These are phyloP conservation scores for Dictyophora rubrovolvata DNA, from an alignment of 768 basidiomycete genomes.

Conservation along the genomic window DNA sequence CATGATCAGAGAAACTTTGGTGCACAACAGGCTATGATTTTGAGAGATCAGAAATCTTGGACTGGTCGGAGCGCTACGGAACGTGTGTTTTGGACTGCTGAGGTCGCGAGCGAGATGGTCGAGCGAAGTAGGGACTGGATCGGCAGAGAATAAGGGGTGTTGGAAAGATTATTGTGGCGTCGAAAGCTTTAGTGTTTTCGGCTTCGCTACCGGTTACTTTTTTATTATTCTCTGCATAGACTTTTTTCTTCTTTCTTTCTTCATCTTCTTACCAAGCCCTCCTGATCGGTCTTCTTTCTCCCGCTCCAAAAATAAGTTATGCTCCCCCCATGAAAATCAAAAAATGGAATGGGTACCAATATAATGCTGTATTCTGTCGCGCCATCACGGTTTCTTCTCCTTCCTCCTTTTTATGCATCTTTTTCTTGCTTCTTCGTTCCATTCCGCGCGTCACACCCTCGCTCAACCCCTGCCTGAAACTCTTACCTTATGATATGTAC, in stretches of 20 bases:
- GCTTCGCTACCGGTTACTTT: not conserved
- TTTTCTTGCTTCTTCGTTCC: too few species aligned
- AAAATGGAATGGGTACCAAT: too few species aligned
- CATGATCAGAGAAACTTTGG: conserved; percentile 92
- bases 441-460: too few species aligned
- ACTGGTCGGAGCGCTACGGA: conserved; percentile 86
- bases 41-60: conserved; percentile 95
- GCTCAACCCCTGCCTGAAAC: too few species aligned
- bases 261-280: not conserved
- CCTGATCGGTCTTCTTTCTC: not conserved
- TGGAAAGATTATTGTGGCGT: not conserved
- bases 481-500: too few species aligned
- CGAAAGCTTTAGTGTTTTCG: conserved; percentile 1
- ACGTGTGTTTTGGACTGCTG: conserved; percentile 84
- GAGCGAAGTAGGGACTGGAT: conserved; percentile 84
- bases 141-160: conserved; percentile 43
- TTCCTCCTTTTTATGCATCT: too few species aligned
- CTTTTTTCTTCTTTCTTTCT: not conserved
- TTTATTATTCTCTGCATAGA: conserved; percentile 1
- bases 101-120: conserved; percentile 81
- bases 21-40: conserved; percentile 97
- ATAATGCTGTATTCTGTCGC: too few species aligned
- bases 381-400: too few species aligned
- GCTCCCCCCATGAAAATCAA: not conserved
- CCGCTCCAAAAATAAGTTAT: not conserved